phyloP scores from a whole-genome alignment of 75 land plant genomes.

The Gnetum montanum region DNA sequence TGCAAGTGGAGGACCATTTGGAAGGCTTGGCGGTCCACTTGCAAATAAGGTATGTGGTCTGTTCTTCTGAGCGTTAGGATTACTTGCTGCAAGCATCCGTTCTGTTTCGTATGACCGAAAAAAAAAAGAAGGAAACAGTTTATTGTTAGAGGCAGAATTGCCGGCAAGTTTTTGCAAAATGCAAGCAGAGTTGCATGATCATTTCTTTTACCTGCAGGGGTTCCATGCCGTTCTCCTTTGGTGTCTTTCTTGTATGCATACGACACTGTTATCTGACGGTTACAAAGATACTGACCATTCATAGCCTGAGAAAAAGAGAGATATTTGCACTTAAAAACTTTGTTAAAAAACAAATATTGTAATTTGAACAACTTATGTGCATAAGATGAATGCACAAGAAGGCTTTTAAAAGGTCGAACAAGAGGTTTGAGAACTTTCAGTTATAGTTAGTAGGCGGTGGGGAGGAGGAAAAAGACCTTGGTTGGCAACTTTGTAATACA shows the following conservation, averaged over 20 bases:
- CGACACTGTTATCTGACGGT: slow-evolving; percentile 88
- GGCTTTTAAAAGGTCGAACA: too few species aligned
- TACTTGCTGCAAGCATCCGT: slow-evolving; percentile 83
- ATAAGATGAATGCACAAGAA: too few species aligned
- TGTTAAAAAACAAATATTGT: background rate
- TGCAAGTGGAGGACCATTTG: slow-evolving; percentile 34
- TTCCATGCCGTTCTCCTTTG: slow-evolving; percentile 97
- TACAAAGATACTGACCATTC: slow-evolving; percentile 94
- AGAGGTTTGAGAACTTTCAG: too few species aligned
- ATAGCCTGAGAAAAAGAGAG: slow-evolving; percentile 60
- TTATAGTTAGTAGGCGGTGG: too few species aligned
- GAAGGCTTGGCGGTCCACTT: slow-evolving; percentile 82
- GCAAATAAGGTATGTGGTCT: slow-evolving; percentile 93
- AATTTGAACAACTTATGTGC: background rate
- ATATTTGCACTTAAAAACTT: background rate
- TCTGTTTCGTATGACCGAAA: slow-evolving; percentile 33
- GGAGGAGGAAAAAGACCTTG: too few species aligned
- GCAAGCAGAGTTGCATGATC: background rate
- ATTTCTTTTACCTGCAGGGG: slow-evolving; percentile 67
- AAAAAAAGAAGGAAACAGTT: background rate
- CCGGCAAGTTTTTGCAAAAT: background rate
- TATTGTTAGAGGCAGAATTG: background rate
- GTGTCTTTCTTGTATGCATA: slow-evolving; percentile 99
- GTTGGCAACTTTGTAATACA: too few species aligned
- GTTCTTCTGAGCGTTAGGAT: slow-evolving; percentile 64